These are phyloP conservation scores for Vaccinium corymbosum DNA, from an alignment of 148 eudicot genomes.

Conservation along the genomic window DNA sequence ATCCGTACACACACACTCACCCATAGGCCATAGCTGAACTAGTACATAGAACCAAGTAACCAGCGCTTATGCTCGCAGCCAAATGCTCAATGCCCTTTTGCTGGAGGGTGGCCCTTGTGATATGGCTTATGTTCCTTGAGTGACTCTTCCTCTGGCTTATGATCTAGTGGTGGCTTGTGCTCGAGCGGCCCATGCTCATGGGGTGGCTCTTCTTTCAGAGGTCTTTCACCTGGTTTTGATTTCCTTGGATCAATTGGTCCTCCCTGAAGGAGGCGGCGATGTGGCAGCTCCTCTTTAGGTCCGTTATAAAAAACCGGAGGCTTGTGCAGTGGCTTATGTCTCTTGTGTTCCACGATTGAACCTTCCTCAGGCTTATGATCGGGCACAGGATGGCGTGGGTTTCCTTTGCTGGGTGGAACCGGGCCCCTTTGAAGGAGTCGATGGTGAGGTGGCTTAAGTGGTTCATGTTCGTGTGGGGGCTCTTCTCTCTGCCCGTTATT, in stretches of 20 bases:
- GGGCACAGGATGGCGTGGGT: background rate
- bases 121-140: background rate
- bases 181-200: background rate
- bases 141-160: background rate
- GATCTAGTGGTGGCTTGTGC: slow-evolving; percentile 1
- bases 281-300: background rate
- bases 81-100: background rate
- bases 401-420: background rate
- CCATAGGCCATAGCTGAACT: no score
- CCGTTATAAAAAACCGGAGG: background rate
- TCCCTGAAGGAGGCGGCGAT: no score
- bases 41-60: background rate
- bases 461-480: background rate
- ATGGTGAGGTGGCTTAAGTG: background rate
- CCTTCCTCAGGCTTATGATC: background rate
- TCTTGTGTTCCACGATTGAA: background rate
- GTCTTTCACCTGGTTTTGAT: background rate
- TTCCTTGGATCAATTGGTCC: no score
- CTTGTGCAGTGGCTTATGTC: background rate
- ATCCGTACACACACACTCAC: background rate
- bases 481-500: background rate
- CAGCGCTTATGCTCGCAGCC: background rate
- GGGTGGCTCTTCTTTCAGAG: background rate
- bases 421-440: slow-evolving; percentile 14
- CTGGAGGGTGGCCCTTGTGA: background rate